Base-by-base conservation (phyloP, 1,284 basidiomycete species). In the Irpex lacteus region DNA sequence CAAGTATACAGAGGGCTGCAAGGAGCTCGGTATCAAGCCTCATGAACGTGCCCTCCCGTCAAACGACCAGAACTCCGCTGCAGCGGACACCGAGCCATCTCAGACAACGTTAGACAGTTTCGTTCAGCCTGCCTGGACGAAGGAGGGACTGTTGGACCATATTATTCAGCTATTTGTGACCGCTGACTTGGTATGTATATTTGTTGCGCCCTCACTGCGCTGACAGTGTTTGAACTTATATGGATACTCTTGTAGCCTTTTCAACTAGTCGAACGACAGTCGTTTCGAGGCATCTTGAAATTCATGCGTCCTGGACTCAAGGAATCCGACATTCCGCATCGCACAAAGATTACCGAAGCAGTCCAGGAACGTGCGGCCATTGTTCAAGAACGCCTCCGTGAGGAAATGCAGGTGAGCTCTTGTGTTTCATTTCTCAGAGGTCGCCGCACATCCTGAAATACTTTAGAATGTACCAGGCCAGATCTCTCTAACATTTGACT, bases 401-500 rank as follows among this genome's bases (percentile, higher is more conserved):
- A 59, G 26, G 56, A 37, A 5, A 13, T 58, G 11, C 9, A 58
- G 56, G 56, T 58, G 11, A 21, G 56, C 26, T 26, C 26, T 26
- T n/a, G 8, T n/a, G n/a, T 58, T 2, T 9, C 37, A 32, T 58
- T 40, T 9, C 19, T 6, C 37, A 15, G 21, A 37, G 5, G 59
- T 54, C 8, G n/a, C 44, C 9, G 9, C 9, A 47, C n/a, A n/a
- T 7, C 36, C 36, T 58, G 11, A 53, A 9, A 58, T 47, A 32
- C 58, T 26, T 8, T 59, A 66, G 68, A 34, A 68, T 32, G n/a
- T 68, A 21, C 59, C 53, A 21, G 59, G 68, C 8, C 40, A 67
- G 38, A 59, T 69, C 3, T 66, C 68, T 1, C 56, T 67, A 13
- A 69, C 66, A 5, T 69, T 67, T 38, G 62, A 70, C 52, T 56